Conservation (phyloP, 768 basidiomycete genomes). For the Xerocomellus chrysenteron region DNA sequence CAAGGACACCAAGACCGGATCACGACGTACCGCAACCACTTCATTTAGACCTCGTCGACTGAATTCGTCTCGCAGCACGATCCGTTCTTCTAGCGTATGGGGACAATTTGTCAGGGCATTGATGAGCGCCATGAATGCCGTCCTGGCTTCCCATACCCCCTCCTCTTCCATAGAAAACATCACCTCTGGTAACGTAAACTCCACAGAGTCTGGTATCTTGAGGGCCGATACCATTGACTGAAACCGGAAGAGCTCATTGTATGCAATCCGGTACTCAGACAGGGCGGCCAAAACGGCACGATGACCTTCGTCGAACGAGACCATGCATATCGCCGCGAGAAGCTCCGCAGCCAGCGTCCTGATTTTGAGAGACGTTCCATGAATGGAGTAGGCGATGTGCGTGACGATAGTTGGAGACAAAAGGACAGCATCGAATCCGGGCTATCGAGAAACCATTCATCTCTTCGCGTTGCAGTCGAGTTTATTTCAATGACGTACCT, state of each 20-base stretch:
- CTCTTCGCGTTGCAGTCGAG: neutral
- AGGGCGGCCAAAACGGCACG: slow-evolving; percentile 72
- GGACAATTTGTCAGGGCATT: slow-evolving; percentile 76
- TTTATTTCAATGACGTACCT: slow-evolving; percentile 45
- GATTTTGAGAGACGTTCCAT: slow-evolving; percentile 63
- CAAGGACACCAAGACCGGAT: neutral
- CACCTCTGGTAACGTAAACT: slow-evolving; percentile 29
- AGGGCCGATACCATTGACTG: slow-evolving; percentile 69
- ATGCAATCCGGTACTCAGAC: slow-evolving; percentile 74
- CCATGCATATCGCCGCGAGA: slow-evolving; percentile 79
- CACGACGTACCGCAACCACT: slow-evolving; percentile 67
- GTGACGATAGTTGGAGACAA: slow-evolving; percentile 63
- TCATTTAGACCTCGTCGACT: slow-evolving; percentile 80
- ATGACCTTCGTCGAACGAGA: slow-evolving; percentile 70
- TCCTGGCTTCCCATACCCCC: slow-evolving; percentile 79
- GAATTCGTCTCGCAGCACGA: slow-evolving; percentile 81
- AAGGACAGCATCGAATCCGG: slow-evolving; percentile 70
- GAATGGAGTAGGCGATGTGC: slow-evolving; percentile 70
- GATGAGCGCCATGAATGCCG: slow-evolving; percentile 71
- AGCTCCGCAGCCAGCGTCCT: slow-evolving; percentile 72
- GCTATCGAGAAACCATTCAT: slow-evolving; percentile 38
- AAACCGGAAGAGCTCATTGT: slow-evolving; percentile 77
- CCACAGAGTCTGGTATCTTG: slow-evolving; percentile 48
- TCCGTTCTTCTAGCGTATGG: slow-evolving; percentile 73
- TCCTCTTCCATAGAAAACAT: slow-evolving; percentile 54